Conservation (phyloP, 225 moss, liverwort and hornwort species). For the Rhytidiadelphus loreus region DNA sequence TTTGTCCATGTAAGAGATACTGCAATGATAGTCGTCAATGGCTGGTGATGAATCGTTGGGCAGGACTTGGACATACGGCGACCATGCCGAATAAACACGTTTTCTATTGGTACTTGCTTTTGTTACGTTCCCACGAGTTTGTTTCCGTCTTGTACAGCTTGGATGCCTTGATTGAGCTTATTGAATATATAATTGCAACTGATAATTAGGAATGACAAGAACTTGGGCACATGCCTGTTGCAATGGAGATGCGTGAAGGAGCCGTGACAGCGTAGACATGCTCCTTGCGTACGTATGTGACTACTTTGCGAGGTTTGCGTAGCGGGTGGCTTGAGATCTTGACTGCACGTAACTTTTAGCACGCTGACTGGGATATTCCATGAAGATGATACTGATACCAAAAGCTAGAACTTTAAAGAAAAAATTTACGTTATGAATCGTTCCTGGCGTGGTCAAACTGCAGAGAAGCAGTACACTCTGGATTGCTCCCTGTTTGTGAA, state of each 20-base stretch:
- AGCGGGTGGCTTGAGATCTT: not conserved
- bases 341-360: too few relatives aligned
- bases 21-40: not conserved
- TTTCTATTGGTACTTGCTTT: not conserved
- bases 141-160: not conserved
- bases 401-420: too few relatives aligned
- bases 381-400: not conserved
- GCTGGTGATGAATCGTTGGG: not conserved
- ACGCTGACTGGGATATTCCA: not conserved
- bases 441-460: not conserved
- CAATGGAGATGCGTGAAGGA: not conserved
- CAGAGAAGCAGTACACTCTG: too few relatives aligned
- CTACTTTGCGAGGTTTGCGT: not conserved
- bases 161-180: not conserved
- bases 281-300: too few relatives aligned
- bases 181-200: not conserved
- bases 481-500: not conserved
- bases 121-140: not conserved
- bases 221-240: too few relatives aligned
- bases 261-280: not conserved
- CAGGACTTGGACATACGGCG: not conserved
- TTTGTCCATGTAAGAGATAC: not conserved
- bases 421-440: not conserved
- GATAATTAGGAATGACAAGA: not conserved
- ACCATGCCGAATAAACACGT: not conserved